Evolutionary conservation across 495 filamentous ascomycete genomes (phyloP), one percentile per base, ranked within the genome.

Genomic region (Xylaria longipes): DNA sequence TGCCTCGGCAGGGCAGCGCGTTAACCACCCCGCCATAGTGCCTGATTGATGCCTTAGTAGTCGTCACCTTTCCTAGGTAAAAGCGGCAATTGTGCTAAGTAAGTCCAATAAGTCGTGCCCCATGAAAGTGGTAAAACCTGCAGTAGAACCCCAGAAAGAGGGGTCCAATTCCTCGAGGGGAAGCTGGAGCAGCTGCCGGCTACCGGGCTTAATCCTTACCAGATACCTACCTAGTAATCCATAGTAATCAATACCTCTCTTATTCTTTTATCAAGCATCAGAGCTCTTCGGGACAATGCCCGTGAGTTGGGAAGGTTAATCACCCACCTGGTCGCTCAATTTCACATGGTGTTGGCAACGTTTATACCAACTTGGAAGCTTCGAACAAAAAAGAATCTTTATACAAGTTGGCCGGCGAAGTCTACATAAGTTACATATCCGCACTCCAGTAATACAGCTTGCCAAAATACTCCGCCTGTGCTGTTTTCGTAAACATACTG

Each of bases 391-490:
- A 62, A 63, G 35, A 65, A 65, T 73, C 71, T 76, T 74, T 73
- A 76, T 77, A 79, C 77, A 79, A 79, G 72, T 71, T 71, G 65
- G 70, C 58, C 65, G 37, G 62, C 60, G 43, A 74, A 69, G 71
- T 73, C 69, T 77, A 70, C 68, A 35, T 63, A 75, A 73, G 75
- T 71, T 76, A 79, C 75, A 79, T 68, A 71, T 69, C 68, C 72
- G 65, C 62, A 68, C 61, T 68, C 52, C 61, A 54, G 63, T 63
- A 72, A 50, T 41, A 57, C 48, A 41, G 50, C 60, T 48, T 22
- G 48, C 69, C 69, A 46, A 65, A 63, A 17, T 57, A 65, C 61
- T 64, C 68, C 68, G 58, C 37, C 58, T 31, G 58, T 70, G 68
- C 61, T 56, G 69, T 63, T 71, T 60, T 57, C 60, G 48, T 65